phyloP scores from a whole-genome alignment of 148 eudicot species.

The Arctostaphylos glauca region DNA sequence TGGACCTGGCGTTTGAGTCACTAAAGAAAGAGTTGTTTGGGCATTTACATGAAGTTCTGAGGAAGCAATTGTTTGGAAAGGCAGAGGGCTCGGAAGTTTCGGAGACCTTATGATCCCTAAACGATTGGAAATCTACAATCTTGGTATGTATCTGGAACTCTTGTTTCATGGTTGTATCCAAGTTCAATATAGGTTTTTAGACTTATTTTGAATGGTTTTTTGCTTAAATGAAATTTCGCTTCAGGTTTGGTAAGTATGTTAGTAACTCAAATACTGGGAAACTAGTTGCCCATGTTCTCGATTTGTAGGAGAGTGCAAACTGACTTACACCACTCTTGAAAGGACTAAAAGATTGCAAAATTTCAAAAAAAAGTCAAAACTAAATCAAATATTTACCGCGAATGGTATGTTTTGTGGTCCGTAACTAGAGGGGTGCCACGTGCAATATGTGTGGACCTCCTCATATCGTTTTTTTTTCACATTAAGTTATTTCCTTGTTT shows the following conservation, averaged over 20 bases:
- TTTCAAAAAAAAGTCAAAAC: too few species aligned
- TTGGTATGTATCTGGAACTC: constrained; percentile 3
- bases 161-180: neutral
- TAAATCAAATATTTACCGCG: neutral
- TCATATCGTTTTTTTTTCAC: neutral
- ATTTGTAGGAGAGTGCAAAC: neutral
- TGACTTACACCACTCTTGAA: neutral
- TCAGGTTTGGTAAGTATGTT: neutral
- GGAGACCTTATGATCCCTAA: neutral
- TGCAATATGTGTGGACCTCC: too few species aligned
- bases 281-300: neutral
- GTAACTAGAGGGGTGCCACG: neutral
- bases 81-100: constrained; percentile 25
- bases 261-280: neutral
- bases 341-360: neutral
- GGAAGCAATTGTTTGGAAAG: constrained; percentile 65
- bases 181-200: neutral
- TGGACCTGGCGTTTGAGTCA: constrained; percentile 75
- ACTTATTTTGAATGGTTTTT: neutral
- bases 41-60: constrained; percentile 61
- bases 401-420: neutral
- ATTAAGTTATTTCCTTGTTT: neutral
- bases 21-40: constrained; percentile 86
- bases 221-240: neutral
- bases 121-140: neutral